Evolutionary conservation across 176 grass and related monocot genomes (phyloP).

Genomic region (Coix lacrymajobi): DNA sequence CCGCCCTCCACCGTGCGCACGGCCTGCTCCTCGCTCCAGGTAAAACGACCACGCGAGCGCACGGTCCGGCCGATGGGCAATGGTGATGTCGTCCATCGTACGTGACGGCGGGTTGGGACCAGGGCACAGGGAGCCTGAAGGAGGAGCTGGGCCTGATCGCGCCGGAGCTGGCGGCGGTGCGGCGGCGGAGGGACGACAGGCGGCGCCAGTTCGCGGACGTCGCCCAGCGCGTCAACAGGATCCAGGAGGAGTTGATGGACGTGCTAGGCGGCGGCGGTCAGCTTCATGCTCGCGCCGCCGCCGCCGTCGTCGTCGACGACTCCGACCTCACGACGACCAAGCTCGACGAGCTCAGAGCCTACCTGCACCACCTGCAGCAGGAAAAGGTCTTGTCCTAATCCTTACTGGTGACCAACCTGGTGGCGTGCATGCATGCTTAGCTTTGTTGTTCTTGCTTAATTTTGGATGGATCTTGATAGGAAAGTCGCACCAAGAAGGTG

Average conservation of each 20-base stretch:
- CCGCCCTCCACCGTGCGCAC: conserved; percentile 18
- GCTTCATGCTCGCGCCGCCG: not conserved
- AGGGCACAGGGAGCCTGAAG: conserved; percentile 48
- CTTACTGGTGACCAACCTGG: too few species aligned
- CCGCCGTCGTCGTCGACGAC: not conserved
- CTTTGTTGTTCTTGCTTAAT: not conserved
- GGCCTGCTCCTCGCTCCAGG: not conserved
- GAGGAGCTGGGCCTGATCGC: conserved; percentile 55
- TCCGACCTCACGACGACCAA: conserved; percentile 53
- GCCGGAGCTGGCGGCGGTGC: conserved; percentile 62
- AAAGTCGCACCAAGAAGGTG: conserved; percentile 47
- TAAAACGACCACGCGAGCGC: not conserved
- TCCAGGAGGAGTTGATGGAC: conserved; percentile 54
- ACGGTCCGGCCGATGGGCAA: too few species aligned
- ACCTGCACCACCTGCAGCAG: conserved; percentile 43
- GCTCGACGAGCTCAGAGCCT: conserved; percentile 49
- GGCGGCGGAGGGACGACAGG: conserved; percentile 41
- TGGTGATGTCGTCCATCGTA: not conserved
- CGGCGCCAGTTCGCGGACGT: conserved; percentile 52
- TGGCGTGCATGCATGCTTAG: not conserved
- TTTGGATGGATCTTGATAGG: not conserved
- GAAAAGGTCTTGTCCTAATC: conserved; percentile 59
- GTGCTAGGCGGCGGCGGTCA: not conserved
- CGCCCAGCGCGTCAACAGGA: conserved; percentile 31
- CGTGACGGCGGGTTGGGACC: not conserved